A percentile compares a stretch with the other conserved stretches of the same genome.
Conservation (phyloP, 768 basidiomycete species). For the Kwoniella pini region DNA sequence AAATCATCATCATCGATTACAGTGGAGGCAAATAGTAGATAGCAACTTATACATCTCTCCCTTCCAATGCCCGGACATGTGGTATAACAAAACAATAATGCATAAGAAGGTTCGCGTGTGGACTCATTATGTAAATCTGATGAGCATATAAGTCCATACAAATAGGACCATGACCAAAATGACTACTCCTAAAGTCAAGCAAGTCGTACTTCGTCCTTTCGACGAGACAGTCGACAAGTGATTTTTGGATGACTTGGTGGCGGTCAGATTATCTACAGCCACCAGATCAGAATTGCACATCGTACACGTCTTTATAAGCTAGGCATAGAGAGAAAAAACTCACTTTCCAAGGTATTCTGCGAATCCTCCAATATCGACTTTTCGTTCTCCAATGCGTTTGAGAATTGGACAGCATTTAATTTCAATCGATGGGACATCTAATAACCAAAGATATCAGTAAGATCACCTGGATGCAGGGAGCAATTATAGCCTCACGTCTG, state of each 20-base stretch:
- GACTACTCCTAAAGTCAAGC: slow-evolving; percentile 67
- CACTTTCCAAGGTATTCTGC: slow-evolving; percentile 71
- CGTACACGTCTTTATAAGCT: background rate
- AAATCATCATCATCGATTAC: no score
- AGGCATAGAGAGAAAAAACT: slow-evolving; percentile 52
- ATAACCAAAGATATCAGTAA: background rate
- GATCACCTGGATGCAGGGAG: no score
- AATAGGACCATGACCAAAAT: slow-evolving; percentile 68
- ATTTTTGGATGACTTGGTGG: slow-evolving; percentile 55
- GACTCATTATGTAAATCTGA: slow-evolving; percentile 45
- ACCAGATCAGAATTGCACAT: background rate
- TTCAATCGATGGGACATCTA: slow-evolving; percentile 87
- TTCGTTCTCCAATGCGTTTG: slow-evolving; percentile 71
- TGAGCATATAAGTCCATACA: slow-evolving; percentile 54
- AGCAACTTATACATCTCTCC: no score
- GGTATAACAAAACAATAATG: no score
- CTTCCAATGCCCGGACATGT: no score
- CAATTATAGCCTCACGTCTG: slow-evolving; percentile 52
- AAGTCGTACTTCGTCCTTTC: slow-evolving; percentile 72
- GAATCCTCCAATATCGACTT: slow-evolving; percentile 68
- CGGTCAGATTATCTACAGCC: slow-evolving; percentile 42
- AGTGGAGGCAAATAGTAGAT: no score
- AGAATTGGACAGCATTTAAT: slow-evolving; percentile 77
- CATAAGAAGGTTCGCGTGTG: no score
- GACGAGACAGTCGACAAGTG: slow-evolving; percentile 65